Percentiles rank a stretch among this genome's conserved stretches.
These are phyloP conservation scores for Aspergillus avenaceus DNA, from an alignment of 495 filamentous ascomycete species.

Conservation along the genomic window DNA sequence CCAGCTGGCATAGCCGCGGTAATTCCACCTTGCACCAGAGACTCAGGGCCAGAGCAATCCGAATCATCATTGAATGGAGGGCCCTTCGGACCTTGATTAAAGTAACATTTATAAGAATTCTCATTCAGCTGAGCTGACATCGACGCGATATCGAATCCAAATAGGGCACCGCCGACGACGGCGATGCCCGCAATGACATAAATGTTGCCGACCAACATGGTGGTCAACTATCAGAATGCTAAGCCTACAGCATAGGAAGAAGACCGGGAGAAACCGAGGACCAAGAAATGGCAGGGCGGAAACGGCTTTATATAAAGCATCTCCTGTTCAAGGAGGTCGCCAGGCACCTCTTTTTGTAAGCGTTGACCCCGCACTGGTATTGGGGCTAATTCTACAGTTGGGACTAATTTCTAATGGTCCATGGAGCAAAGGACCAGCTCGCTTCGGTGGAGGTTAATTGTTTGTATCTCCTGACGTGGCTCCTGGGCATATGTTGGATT, in stretches of 20 bases:
- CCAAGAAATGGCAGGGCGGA: background rate
- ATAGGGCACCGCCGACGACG: constrained; percentile 75
- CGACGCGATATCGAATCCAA: constrained; percentile 80
- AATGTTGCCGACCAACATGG: constrained; percentile 56
- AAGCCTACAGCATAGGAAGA: background rate
- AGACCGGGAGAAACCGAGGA: background rate
- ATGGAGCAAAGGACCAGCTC: background rate
- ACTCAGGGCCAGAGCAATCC: constrained; percentile 44
- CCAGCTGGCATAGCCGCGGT: constrained; percentile 71
- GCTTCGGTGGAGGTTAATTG: background rate
- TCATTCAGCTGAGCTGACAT: constrained; percentile 59
- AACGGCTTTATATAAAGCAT: background rate
- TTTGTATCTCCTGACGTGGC: background rate
- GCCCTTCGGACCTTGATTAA: constrained; percentile 46
- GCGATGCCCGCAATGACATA: constrained; percentile 72
- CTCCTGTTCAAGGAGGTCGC: background rate
- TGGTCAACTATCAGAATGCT: constrained; percentile 4
- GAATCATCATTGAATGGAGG: constrained; percentile 27
- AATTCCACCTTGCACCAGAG: constrained; percentile 55
- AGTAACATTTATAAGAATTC: constrained; percentile 59
- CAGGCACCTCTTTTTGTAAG: background rate
- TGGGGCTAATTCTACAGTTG: background rate
- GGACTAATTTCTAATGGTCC: background rate
- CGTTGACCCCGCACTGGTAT: background rate
- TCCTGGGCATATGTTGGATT: background rate